Evolutionary conservation across 345 rosid species (phyloP).

Genomic region (Angophora floribunda): DNA sequence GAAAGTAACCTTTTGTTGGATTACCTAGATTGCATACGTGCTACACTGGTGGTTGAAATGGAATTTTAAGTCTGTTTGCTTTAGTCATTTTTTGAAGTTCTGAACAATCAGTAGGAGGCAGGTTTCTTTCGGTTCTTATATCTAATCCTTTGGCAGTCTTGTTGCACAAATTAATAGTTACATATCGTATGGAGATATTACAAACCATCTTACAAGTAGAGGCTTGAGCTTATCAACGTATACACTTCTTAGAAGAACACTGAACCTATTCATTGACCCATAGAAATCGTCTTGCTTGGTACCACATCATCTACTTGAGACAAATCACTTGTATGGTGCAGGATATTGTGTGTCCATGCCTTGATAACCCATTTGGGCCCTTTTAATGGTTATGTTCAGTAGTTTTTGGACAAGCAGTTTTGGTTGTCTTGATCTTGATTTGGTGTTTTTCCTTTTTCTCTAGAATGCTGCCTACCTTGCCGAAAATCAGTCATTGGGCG

Average conservation of each 20-base stretch:
- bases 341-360: background rate
- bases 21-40: background rate
- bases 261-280: background rate
- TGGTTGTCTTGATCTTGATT: background rate
- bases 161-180: background rate
- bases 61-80: background rate
- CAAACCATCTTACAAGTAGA: background rate
- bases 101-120: background rate
- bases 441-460: slow-evolving; percentile 4
- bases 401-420: background rate
- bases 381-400: background rate
- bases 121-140: background rate
- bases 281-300: background rate
- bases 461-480: slow-evolving; percentile 79
- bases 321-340: background rate
- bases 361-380: background rate
- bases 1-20: background rate
- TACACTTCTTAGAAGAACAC: background rate
- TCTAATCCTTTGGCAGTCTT: background rate
- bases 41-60: background rate
- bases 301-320: background rate
- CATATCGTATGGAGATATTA: background rate
- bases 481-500: slow-evolving; percentile 34
- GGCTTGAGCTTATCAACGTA: background rate
- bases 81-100: background rate